These are phyloP conservation scores for Astrothelium macrocarpum DNA, from an alignment of 495 filamentous ascomycete genomes.

Conservation along the genomic window DNA sequence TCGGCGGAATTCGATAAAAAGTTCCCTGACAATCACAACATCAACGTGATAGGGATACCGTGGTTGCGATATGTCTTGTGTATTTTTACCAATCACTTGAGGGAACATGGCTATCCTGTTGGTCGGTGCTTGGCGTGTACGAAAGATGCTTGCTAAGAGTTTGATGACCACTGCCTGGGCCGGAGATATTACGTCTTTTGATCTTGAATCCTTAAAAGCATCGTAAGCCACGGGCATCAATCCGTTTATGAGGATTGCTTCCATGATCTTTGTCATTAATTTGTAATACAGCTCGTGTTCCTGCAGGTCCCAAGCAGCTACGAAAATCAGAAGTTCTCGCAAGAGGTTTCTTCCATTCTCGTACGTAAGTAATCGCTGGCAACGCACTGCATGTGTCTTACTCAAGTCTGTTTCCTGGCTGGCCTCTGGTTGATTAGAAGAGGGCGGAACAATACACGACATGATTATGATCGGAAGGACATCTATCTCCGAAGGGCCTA, in stretches of 20 bases:
- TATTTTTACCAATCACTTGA: conserved; percentile 14
- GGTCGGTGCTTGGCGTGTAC: conserved; percentile 38
- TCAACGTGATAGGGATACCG: conserved; percentile 41
- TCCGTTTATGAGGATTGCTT: conserved; percentile 77
- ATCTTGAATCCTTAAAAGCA: conserved; percentile 61
- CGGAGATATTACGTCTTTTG: conserved; percentile 91
- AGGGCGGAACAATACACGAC: conserved; percentile 58
- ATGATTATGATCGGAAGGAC: conserved; percentile 92
- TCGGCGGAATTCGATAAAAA: conserved; percentile 84
- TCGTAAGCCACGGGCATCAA: conserved; percentile 84
- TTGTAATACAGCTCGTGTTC: conserved; percentile 90
- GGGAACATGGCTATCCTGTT: conserved; percentile 4
- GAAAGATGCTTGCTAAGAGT: conserved; percentile 80
- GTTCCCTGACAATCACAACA: conserved; percentile 67
- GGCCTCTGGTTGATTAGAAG: conserved; percentile 16
- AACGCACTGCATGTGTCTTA: conserved; percentile 76
- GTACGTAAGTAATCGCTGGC: conserved; percentile 76
- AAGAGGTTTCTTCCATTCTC: conserved; percentile 81
- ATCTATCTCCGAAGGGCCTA: conserved; percentile 88
- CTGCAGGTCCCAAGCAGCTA: conserved; percentile 88
- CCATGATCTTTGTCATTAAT: conserved; percentile 90
- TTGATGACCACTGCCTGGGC: conserved; percentile 87
- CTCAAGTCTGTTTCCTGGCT: conserved; percentile 41
- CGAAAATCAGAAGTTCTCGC: conserved; percentile 85
- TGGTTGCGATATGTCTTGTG: conserved; percentile 31